Conservation (phyloP, 176 grass and related monocot genomes). For the Neostapfia colusana region DNA sequence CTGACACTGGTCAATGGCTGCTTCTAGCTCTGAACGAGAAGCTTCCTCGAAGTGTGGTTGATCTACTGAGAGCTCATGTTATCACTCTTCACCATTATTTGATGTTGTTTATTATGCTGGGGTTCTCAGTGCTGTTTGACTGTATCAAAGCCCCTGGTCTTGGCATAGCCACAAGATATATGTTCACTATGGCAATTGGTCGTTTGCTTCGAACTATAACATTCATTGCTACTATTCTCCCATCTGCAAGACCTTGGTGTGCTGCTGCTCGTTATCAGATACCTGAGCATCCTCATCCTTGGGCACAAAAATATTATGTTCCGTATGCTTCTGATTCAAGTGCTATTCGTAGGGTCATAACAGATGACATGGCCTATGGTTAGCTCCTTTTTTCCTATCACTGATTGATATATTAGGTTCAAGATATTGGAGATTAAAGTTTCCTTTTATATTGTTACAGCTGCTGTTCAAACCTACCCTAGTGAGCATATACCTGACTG, state of each 20-base stretch:
- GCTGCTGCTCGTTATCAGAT: slow-evolving; percentile 63
- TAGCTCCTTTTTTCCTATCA: slow-evolving; percentile 33
- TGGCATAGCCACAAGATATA: slow-evolving; percentile 74
- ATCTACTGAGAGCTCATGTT: slow-evolving; percentile 71
- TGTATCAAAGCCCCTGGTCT: slow-evolving; percentile 91
- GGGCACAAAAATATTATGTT: slow-evolving; percentile 82
- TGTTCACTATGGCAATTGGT: slow-evolving; percentile 88
- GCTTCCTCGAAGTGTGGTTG: slow-evolving; percentile 58
- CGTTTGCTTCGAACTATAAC: slow-evolving; percentile 72
- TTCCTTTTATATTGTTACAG: slow-evolving; percentile 37
- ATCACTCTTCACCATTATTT: slow-evolving; percentile 86
- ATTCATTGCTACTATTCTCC: slow-evolving; percentile 86
- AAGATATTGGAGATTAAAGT: not conserved
- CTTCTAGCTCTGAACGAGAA: slow-evolving; percentile 79
- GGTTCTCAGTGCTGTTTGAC: slow-evolving; percentile 72
- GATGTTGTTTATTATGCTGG: slow-evolving; percentile 92
- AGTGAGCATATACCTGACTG: slow-evolving; percentile 64
- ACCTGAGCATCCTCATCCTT: slow-evolving; percentile 80
- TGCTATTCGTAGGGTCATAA: slow-evolving; percentile 69
- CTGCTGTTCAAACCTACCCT: slow-evolving; percentile 56
- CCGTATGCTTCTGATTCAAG: slow-evolving; percentile 78
- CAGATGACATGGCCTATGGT: slow-evolving; percentile 74
- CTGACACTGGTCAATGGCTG: slow-evolving; percentile 92
- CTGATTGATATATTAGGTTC: not conserved
- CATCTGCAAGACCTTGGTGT: slow-evolving; percentile 83